Evolutionary conservation across 2,329 filamentous ascomycete species (phyloP).

Genomic region (Sarocladiaceae sp.): DNA sequence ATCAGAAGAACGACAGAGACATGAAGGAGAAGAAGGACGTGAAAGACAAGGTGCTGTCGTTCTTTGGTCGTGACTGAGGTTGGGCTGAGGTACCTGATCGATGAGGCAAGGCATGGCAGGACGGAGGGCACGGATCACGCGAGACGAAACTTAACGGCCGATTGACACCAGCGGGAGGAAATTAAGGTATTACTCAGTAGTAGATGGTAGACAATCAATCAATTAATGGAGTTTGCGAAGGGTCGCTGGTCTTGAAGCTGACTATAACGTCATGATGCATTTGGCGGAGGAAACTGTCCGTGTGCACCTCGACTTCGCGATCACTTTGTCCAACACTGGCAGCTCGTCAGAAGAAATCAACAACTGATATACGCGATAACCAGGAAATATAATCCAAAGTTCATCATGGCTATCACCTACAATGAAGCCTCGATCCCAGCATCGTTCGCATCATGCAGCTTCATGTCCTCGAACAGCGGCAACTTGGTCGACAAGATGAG

Average conservation of each 20-base stretch:
- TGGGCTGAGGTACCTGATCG: background rate
- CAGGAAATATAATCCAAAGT: too few relatives aligned
- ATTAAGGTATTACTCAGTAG: background rate
- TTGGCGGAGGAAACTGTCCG: too few relatives aligned
- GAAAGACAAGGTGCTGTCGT: constrained; percentile 6
- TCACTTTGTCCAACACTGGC: background rate
- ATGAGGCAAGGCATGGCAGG: background rate
- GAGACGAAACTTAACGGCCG: background rate
- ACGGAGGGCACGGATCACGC: background rate
- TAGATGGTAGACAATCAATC: background rate
- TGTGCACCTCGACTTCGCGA: too few relatives aligned
- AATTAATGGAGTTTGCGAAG: background rate
- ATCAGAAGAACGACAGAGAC: constrained; percentile 5
- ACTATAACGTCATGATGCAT: too few relatives aligned
- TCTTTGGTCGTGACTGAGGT: constrained; percentile 3
- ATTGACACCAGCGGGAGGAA: background rate
- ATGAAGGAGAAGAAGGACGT: constrained; percentile 8
- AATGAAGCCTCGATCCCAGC: constrained; percentile 29
- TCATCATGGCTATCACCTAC: constrained; percentile 6
- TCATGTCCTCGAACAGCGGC: constrained; percentile 37
- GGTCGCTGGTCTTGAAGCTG: too few relatives aligned
- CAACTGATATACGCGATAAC: too few relatives aligned
- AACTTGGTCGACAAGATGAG: constrained; percentile 54
- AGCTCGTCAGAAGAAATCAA: background rate
- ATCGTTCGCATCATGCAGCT: constrained; percentile 51